phyloP scores from a whole-genome alignment of 345 rosid species.

The Pistacia integerrima region DNA sequence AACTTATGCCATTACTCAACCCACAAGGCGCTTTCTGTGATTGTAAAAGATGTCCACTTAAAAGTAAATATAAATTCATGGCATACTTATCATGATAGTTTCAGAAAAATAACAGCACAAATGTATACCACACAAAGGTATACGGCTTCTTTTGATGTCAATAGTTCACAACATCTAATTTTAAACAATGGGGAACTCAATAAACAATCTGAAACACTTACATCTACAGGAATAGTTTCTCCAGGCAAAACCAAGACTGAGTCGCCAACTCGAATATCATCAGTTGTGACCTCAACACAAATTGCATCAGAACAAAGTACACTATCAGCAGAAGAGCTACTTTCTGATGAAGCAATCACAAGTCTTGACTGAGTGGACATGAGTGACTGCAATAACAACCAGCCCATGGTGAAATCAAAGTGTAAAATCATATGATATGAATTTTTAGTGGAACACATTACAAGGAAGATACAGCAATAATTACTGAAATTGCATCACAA shows the following conservation, averaged over 20 bases:
- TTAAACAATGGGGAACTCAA: constrained; percentile 6
- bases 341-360: constrained; percentile 76
- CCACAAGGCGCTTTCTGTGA: neutral
- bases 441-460: neutral
- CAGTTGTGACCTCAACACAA: constrained; percentile 78
- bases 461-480: neutral
- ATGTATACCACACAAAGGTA: neutral
- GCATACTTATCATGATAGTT: neutral
- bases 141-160: neutral
- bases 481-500: neutral
- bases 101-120: neutral
- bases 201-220: constrained; percentile 40
- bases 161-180: neutral
- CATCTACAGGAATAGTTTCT: constrained; percentile 95
- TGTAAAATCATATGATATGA: constrained; percentile 4
- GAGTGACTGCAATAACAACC: constrained; percentile 68
- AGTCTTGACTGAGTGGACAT: constrained; percentile 86
- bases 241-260: constrained; percentile 85
- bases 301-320: constrained; percentile 85
- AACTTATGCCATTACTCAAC: neutral
- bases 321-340: constrained; percentile 48
- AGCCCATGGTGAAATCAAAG: constrained; percentile 15
- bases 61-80: neutral
- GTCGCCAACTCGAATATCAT: constrained; percentile 90
- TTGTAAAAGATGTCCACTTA: constrained; percentile 5